These are phyloP conservation scores for Speleostelium caveatum DNA, from an alignment of 78 protist genomes.

Conservation along the genomic window DNA sequence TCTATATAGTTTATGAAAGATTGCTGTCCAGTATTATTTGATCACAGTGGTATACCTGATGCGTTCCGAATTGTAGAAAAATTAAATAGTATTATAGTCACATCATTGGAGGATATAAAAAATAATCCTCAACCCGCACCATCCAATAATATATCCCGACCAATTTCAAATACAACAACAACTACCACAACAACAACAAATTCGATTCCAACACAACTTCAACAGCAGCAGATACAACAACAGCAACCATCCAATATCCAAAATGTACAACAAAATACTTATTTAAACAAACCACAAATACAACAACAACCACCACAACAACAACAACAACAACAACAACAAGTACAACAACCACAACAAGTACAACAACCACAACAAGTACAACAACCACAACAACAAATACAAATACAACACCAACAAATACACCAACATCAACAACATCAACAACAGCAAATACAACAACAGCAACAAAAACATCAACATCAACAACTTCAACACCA, in stretches of 20 bases:
- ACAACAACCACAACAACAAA: slow-evolving; percentile 12
- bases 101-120: slow-evolving; percentile 1
- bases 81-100: slow-evolving; percentile 3
- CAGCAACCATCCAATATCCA: slow-evolving; percentile 5
- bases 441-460: slow-evolving; percentile 4
- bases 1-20: slow-evolving; percentile 48
- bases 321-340: slow-evolving; percentile 14
- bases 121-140: background rate
- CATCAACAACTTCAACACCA: background rate
- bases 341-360: background rate
- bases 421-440: slow-evolving; percentile 3
- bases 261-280: slow-evolving; percentile 11
- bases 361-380: background rate
- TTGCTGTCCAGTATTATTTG: slow-evolving; percentile 18
- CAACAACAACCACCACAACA: slow-evolving; percentile 21
- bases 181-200: background rate
- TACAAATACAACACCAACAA: background rate
- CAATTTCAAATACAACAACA: slow-evolving; percentile 20
- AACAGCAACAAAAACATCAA: slow-evolving; percentile 5
- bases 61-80: slow-evolving; percentile 24
- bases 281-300: background rate
- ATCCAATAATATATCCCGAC: background rate
- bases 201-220: background rate
- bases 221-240: slow-evolving; percentile 9
- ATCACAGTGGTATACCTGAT: slow-evolving; percentile 14